Evolutionary conservation across 441 rosid genomes (phyloP).

Genomic region (Erysimum cheiri): DNA sequence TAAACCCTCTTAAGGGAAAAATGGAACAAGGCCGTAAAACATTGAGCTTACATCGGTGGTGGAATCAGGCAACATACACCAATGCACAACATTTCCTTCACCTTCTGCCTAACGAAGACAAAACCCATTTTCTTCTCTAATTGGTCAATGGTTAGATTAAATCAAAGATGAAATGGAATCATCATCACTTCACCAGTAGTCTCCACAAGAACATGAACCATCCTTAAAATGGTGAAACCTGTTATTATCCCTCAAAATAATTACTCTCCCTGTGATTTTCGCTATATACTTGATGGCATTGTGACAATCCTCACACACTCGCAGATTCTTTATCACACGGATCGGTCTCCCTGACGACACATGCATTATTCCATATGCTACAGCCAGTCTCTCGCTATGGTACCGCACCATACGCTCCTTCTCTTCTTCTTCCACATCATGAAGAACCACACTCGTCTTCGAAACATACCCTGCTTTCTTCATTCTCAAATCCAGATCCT

Average conservation of each 20-base stretch:
- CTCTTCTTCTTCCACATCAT: constrained; percentile 68
- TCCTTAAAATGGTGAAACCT: constrained; percentile 62
- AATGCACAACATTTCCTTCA: constrained; percentile 14
- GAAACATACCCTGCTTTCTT: constrained; percentile 54
- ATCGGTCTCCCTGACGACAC: constrained; percentile 56
- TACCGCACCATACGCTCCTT: constrained; percentile 58
- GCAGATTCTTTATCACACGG: constrained; percentile 61
- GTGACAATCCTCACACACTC: constrained; percentile 63
- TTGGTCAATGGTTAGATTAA: constrained; percentile 2
- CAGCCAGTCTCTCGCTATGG: constrained; percentile 63
- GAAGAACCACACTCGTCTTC: constrained; percentile 56
- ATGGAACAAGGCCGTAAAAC: not conserved
- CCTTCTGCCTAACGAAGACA: not conserved
- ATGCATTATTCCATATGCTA: constrained; percentile 54
- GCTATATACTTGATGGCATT: constrained; percentile 57
- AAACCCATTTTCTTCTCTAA: constrained; percentile 6
- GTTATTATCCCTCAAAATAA: constrained; percentile 57
- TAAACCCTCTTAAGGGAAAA: not conserved
- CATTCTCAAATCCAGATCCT: constrained; percentile 55
- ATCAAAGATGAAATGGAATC: constrained; percentile 19
- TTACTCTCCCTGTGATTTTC: constrained; percentile 53
- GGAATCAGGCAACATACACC: not conserved
- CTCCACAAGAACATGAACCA: constrained; percentile 65
- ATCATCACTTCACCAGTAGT: constrained; percentile 53
- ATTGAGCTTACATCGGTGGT: constrained; percentile 3